Percentiles rank a stretch among this genome's conserved stretches.
These are phyloP conservation scores for Camellia granthamiana DNA, from an alignment of 148 eudicot species.

Conservation along the genomic window DNA sequence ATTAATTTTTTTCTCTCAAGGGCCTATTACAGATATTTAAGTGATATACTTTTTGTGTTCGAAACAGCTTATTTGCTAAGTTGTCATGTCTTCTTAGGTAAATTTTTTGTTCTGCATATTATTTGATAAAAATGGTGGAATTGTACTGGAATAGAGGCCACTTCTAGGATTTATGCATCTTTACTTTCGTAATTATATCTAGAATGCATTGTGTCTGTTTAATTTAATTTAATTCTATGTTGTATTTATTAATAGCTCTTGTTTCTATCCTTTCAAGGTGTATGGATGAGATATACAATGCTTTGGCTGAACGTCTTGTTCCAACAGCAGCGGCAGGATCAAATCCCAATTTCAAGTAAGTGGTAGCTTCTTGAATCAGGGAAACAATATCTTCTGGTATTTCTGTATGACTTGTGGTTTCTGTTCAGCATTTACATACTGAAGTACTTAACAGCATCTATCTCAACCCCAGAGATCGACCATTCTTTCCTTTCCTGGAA, in stretches of 20 bases:
- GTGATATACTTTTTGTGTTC: neutral
- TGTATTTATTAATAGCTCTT: constrained; percentile 5
- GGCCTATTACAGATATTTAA: neutral
- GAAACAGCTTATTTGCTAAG: neutral
- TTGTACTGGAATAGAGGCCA: neutral
- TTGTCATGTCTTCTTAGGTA: neutral
- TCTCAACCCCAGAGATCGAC: neutral
- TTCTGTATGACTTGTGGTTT: constrained; percentile 3
- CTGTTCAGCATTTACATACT: neutral
- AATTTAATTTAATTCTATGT: neutral
- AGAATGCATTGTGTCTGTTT: neutral
- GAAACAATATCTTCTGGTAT: neutral
- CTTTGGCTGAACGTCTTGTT: constrained; percentile 73
- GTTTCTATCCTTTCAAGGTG: constrained; percentile 35
- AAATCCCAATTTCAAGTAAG: constrained; percentile 76
- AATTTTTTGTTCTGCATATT: neutral
- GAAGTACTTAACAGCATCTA: neutral
- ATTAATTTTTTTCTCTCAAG: neutral
- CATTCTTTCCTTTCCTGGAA: neutral
- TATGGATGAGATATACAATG: constrained; percentile 87
- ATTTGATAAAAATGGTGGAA: neutral
- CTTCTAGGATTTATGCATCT: constrained; percentile 4
- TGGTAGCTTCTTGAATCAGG: constrained; percentile 9
- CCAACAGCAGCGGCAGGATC: constrained; percentile 68
- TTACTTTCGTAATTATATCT: neutral